A percentile compares a stretch with the other conserved stretches of the same genome.
phyloP scores from a whole-genome alignment of 257 asterid genomes.

The Solanum peruvianum region DNA sequence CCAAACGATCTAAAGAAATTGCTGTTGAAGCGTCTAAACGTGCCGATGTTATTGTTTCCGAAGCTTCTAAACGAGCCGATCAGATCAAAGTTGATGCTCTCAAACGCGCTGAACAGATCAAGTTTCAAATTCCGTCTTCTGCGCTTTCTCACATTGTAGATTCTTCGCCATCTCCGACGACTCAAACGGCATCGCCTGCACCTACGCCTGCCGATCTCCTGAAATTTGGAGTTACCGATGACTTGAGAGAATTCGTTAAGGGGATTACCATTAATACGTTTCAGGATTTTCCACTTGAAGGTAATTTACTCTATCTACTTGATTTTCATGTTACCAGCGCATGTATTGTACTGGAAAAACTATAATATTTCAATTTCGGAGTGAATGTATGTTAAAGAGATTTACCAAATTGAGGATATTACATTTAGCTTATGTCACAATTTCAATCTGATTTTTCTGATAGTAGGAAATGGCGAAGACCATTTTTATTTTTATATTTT shows the following conservation, averaged over 20 bases:
- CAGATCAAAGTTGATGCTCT: neutral
- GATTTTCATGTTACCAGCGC: neutral
- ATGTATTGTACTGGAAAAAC: neutral
- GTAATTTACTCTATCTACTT: slow-evolving; percentile 2
- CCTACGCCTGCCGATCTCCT: slow-evolving; percentile 42
- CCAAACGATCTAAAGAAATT: slow-evolving; percentile 48
- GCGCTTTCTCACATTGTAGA: slow-evolving; percentile 52
- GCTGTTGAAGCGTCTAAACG: slow-evolving; percentile 62
- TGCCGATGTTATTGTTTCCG: slow-evolving; percentile 25
- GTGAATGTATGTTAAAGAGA: neutral
- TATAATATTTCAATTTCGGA: neutral
- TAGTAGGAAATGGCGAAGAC: neutral
- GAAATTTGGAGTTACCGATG: slow-evolving; percentile 72
- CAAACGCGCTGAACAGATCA: slow-evolving; percentile 46
- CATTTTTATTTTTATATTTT: neutral
- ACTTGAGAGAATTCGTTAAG: slow-evolving; percentile 68
- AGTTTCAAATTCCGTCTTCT: slow-evolving; percentile 64
- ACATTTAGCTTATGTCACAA: neutral
- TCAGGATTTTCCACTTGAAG: slow-evolving; percentile 80
- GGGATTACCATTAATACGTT: slow-evolving; percentile 63
- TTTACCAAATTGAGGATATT: neutral
- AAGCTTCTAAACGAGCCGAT: neutral
- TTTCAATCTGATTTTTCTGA: neutral
- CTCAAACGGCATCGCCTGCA: neutral
- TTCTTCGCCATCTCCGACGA: slow-evolving; percentile 6